Percentiles rank a stretch among this genome's conserved stretches.
Evolutionary conservation across 2,329 filamentous ascomycete genomes (phyloP).

Genomic region (Xylaria sp.): DNA sequence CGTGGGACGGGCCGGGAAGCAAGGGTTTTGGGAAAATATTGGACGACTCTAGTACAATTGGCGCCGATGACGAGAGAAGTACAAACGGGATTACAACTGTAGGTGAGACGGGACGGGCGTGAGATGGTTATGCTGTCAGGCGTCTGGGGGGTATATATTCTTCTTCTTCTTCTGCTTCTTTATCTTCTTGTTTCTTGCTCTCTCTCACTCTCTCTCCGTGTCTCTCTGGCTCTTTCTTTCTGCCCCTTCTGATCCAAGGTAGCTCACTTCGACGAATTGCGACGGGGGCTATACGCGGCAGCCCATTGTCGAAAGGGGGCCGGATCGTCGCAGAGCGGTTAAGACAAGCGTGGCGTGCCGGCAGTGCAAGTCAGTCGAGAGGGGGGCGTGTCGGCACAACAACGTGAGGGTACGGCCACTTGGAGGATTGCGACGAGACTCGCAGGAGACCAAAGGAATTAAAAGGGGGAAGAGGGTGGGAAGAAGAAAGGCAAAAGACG

Average conservation of each 20-base stretch:
- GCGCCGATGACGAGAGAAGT: conserved; percentile 15
- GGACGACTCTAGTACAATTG: conserved; percentile 38
- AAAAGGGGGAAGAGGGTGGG: conserved; percentile 36
- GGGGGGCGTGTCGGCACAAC: conserved; percentile 31
- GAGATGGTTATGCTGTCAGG: conserved; percentile 14
- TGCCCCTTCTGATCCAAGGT: conserved; percentile 34
- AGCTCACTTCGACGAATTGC: conserved; percentile 44
- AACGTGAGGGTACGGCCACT: conserved; percentile 29
- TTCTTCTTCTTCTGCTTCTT: conserved; percentile 13
- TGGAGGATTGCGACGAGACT: conserved; percentile 35
- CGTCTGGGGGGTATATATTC: conserved; percentile 17
- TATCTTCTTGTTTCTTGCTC: conserved; percentile 20
- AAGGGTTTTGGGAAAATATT: conserved; percentile 30
- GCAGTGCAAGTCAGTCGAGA: conserved; percentile 27
- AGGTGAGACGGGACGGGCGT: conserved; percentile 15
- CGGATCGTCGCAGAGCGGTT: conserved; percentile 40
- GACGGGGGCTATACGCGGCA: conserved; percentile 47
- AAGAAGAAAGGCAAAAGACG: conserved; percentile 35
- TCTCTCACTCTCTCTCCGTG: conserved; percentile 6
- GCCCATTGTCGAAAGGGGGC: conserved; percentile 46
- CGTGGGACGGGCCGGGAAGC: conserved; percentile 17
- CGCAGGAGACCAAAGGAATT: conserved; percentile 36
- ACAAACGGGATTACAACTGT: conserved; percentile 29
- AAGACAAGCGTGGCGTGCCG: conserved; percentile 31
- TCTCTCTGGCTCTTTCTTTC: conserved; percentile 11